Base-by-base conservation (phyloP, 169 alveolate species). In the Cryptosporidium canis region DNA sequence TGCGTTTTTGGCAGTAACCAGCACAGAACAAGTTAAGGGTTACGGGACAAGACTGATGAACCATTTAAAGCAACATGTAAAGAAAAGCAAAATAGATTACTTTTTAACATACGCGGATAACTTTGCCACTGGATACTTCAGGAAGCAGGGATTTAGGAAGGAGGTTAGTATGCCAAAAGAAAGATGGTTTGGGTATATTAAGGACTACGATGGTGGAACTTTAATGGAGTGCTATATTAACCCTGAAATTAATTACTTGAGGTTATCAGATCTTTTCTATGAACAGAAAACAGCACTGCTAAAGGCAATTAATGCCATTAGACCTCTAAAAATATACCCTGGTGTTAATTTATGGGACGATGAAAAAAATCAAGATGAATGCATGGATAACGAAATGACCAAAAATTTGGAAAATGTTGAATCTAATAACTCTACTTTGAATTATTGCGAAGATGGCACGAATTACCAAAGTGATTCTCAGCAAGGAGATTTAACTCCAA, bases 191-290 rank as follows among this genome's bases (percentile, higher is more conserved):
- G 99, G 99, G 31, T 98, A 95, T 93, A 98, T 98, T 53, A 98
- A 98, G 90, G 99, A 98, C 90, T 98, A 98, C 92, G 99, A 97
- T 85, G 99, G 99, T 37, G 99, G 99, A n/a, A 98, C 99, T n/a
- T 91, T 98, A 61, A 98, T 98, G 99, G 99, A 98, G 63, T 98
- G 99, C 92, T 94, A 95, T 66, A 94, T 98, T 3, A 94, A 96
- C 63, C 97, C 96, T 27, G 95, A 94, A 48, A 96, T 98, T 56
- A 97, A 98, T 91, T 98, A 98, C 83, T 92, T 93, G 16, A 92
- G 97, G 70, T 93, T 98, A 39, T 94, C 98, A 1, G 96, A 95
- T 48, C 92, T 96, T 92, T 93, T 98, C 44, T 93, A 95, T 85
- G 93, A 94, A 71, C 98, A 98, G 90, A 97, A 95, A 91, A 95